phyloP scores from a whole-genome alignment of 73 alveolate genomes.

The Durusdinium trenchii region DNA sequence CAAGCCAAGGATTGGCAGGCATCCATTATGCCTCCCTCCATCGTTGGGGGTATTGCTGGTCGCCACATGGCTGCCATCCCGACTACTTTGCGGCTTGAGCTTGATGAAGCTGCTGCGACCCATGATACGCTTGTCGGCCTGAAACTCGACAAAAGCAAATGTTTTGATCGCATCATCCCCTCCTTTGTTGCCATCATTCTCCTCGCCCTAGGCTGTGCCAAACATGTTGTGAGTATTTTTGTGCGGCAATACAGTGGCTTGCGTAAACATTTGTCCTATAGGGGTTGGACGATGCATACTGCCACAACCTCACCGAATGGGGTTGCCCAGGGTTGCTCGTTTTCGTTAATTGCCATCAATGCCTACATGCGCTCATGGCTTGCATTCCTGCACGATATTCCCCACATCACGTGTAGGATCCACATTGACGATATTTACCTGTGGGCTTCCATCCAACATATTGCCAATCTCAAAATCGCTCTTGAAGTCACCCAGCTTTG shows the following conservation, averaged over 20 bases:
- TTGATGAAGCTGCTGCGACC: background rate
- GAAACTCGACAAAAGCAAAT: background rate
- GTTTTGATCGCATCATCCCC: background rate
- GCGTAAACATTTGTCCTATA: background rate
- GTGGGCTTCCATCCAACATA: background rate
- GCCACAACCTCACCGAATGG: background rate
- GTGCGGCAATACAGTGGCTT: background rate
- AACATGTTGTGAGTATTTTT: background rate
- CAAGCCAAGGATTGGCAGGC: background rate
- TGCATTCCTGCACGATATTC: background rate
- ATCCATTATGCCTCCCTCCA: background rate
- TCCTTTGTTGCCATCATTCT: background rate
- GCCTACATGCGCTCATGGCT: background rate
- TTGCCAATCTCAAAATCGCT: background rate
- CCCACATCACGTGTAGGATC: background rate
- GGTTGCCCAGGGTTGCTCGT: background rate
- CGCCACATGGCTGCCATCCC: background rate
- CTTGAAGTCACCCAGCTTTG: background rate
- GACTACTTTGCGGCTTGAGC: background rate
- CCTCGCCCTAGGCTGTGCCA: background rate
- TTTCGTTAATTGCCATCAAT: background rate
- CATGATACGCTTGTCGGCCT: background rate
- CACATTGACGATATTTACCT: background rate
- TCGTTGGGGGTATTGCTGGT: background rate
- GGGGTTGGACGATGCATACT: background rate